Evolutionary conservation across 768 basidiomycete species (phyloP).

Genomic region (Hericium rajendrae): DNA sequence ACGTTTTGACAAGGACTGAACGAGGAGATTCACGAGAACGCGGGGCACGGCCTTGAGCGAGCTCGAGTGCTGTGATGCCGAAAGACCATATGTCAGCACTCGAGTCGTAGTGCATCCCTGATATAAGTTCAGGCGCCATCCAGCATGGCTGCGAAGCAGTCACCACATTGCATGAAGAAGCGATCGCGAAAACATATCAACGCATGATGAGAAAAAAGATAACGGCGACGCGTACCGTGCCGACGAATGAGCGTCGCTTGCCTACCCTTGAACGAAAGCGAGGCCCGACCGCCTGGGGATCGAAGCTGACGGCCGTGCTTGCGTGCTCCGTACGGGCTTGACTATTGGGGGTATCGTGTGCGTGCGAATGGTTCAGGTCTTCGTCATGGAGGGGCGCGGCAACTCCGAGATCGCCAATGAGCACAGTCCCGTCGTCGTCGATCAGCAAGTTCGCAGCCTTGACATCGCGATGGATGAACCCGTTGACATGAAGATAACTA

Average conservation of each 20-base stretch:
- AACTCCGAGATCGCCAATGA: constrained; percentile 88
- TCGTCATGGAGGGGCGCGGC: constrained; percentile 78
- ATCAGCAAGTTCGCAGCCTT: constrained; percentile 92
- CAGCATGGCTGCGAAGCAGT: constrained; percentile 60
- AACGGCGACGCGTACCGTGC: constrained; percentile 49
- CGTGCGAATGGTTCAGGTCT: constrained; percentile 22
- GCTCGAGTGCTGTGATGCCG: constrained; percentile 89
- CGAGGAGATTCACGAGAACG: constrained; percentile 66
- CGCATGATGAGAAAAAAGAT: neutral
- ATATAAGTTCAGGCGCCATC: constrained; percentile 95
- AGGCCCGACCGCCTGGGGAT: constrained; percentile 7
- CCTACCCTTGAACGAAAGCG: constrained; percentile 37
- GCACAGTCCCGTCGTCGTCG: constrained; percentile 83
- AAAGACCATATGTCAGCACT: constrained; percentile 95
- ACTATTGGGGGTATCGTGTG: neutral
- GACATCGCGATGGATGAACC: constrained; percentile 87
- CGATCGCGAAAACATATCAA: neutral
- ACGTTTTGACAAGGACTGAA: constrained; percentile 69
- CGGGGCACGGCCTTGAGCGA: constrained; percentile 84
- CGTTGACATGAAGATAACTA: constrained; percentile 83
- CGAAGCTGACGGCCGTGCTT: constrained; percentile 22
- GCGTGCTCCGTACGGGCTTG: constrained; percentile 19
- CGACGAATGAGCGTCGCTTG: constrained; percentile 89
- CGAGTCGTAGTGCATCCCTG: constrained; percentile 74
- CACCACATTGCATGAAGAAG: neutral